A percentile compares a stretch with the other conserved stretches of the same genome.
phyloP scores from a whole-genome alignment of 495 filamentous ascomycete species.

The Aspergillus bridgeri region DNA sequence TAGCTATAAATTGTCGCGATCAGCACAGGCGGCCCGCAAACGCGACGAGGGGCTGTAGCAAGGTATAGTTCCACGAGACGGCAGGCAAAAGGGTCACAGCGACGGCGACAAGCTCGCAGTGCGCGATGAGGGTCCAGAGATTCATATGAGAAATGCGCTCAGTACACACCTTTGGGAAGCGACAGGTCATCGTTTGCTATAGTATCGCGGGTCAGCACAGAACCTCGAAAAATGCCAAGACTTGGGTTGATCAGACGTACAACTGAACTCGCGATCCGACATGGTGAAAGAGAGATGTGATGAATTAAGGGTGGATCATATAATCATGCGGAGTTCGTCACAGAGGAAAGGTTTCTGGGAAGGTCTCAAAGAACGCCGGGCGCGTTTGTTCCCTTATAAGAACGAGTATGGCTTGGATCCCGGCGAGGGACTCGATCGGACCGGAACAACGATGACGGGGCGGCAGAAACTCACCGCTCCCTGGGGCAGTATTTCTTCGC shows the following conservation, averaged over 20 bases:
- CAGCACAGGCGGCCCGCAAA: background rate
- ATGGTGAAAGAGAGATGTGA: conserved; percentile 45
- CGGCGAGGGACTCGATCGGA: conserved; percentile 20
- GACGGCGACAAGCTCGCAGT: background rate
- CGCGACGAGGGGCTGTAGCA: background rate
- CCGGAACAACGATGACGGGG: conserved; percentile 19
- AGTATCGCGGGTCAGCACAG: conserved; percentile 20
- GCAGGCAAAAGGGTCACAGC: background rate
- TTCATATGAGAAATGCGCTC: background rate
- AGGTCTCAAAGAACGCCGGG: background rate
- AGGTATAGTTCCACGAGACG: background rate
- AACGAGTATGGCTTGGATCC: conserved; percentile 5
- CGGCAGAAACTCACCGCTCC: conserved; percentile 30
- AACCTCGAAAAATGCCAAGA: conserved; percentile 18
- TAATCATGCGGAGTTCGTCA: background rate
- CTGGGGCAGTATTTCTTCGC: conserved; percentile 24
- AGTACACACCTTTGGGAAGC: conserved; percentile 76
- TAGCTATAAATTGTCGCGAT: conserved; percentile 54
- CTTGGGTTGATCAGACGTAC: conserved; percentile 44
- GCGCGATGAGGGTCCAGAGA: background rate
- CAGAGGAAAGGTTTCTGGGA: background rate
- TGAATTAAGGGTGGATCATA: background rate
- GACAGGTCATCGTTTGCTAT: conserved; percentile 88
- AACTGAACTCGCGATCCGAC: conserved; percentile 87
- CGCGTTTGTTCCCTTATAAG: background rate